Evolutionary conservation across 768 basidiomycete species (phyloP), one percentile per base, ranked within the genome.

Genomic region (Tubosaeta sp.): DNA sequence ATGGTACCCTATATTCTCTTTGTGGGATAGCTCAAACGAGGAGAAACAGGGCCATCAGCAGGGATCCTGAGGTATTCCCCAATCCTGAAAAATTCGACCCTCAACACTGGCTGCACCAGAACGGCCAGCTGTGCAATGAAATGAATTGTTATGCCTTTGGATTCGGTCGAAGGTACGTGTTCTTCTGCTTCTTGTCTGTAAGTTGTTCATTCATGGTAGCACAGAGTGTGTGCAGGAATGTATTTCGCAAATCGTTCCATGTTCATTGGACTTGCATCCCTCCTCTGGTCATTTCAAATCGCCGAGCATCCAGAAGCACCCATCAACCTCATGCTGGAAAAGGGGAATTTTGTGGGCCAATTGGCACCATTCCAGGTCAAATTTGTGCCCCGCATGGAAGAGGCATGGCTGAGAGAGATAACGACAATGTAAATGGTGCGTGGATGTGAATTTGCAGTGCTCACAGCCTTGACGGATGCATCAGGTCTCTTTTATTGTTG

Each of bases 281-380:
- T 83, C 2, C 71, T 84, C 8, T 86, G 83, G 83, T 77, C 84
- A 0, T 86, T 86, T 68, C 74, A 63, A 0, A 72, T 88, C 26
- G 66, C 66, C 4, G 59, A 76, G 27, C 78, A 81, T 51, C 74
- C 77, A 0, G 59, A 65, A 0, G 63, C 69, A 2, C 81, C 81
- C 0, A 82, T 87, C 51, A 79, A 88, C 62, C 75, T 75, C 0
- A 57, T 13, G 60, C 78, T 49, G 75, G 75, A 4, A 80, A 81
- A 72, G 9, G 79, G 84, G 58, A 77, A 76, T 4, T 74, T 78
- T 6, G 82, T 84, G 55, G 71, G 76, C 0, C 83, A 82, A 53
- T 77, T 84, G 1, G 49, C 73, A 32, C 78, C 77, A 4, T 88
- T 86, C 63, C 73, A 74, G 25, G 80, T 76, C 1, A 58, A 68